phyloP scores from a whole-genome alignment of 176 grass and related monocot species.

The Carex cristatella region DNA sequence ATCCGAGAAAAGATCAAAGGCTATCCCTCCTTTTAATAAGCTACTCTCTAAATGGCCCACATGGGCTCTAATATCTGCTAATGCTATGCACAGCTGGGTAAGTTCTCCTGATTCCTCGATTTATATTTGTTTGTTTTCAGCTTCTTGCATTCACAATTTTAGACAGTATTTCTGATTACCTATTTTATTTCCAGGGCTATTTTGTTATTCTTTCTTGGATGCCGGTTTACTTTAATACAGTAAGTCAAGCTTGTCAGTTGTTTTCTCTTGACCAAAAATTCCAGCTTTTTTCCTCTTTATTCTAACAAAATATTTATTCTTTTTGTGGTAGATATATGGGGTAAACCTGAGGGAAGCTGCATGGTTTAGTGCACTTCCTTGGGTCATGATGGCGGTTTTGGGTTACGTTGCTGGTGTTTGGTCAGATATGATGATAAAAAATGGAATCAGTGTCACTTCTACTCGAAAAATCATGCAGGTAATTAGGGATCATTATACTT shows the following conservation, averaged over 20 bases:
- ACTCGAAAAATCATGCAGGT: slow-evolving; percentile 99
- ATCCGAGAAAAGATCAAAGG: slow-evolving; percentile 39
- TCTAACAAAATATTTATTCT: neutral
- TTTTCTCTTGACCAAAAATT: slow-evolving; percentile 22
- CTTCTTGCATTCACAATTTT: slow-evolving; percentile 8
- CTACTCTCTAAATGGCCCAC: slow-evolving; percentile 86
- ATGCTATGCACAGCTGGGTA: slow-evolving; percentile 99
- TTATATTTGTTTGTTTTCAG: slow-evolving; percentile 13
- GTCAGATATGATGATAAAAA: slow-evolving; percentile 69
- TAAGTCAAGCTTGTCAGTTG: slow-evolving; percentile 34
- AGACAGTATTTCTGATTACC: neutral
- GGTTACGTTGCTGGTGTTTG: slow-evolving; percentile 75
- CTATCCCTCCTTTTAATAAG: slow-evolving; percentile 82
- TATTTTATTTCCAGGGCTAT: slow-evolving; percentile 78
- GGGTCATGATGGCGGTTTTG: slow-evolving; percentile 98
- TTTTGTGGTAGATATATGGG: slow-evolving; percentile 58
- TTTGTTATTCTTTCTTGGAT: slow-evolving; percentile 99
- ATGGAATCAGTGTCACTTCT: slow-evolving; percentile 64
- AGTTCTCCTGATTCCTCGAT: slow-evolving; percentile 26
- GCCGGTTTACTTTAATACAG: slow-evolving; percentile 95
- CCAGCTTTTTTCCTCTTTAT: slow-evolving; percentile 6
- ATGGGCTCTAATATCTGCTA: slow-evolving; percentile 96
- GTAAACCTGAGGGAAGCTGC: slow-evolving; percentile 95
- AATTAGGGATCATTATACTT: neutral
- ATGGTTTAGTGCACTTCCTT: slow-evolving; percentile 98